These are phyloP conservation scores for Aurantiochytrium sp. DNA, from an alignment of 108 stramenopile genomes.

Conservation along the genomic window DNA sequence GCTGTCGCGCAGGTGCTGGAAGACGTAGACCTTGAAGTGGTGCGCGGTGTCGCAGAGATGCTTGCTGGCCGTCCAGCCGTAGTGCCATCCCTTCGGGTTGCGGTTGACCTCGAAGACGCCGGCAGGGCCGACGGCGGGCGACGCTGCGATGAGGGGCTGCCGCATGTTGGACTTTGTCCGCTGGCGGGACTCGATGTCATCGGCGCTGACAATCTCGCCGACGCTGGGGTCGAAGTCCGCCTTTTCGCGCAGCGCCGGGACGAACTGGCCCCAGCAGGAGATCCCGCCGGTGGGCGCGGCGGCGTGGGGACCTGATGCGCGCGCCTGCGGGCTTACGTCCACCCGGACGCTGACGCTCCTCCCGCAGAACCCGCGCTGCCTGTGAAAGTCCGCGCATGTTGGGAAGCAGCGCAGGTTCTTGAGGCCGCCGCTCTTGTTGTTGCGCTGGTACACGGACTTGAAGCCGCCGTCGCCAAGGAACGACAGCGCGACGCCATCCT, in stretches of 20 bases:
- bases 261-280: not conserved
- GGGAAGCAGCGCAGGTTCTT: conserved; percentile 14
- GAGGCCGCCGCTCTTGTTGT: not conserved
- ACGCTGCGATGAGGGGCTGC: not conserved
- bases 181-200: not conserved
- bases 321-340: not conserved
- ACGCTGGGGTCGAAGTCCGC: not conserved
- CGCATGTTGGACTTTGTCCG: not conserved
- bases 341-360: not conserved
- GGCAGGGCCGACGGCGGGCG: not conserved
- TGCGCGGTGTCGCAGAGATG: not conserved
- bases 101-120: not conserved
- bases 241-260: not conserved
- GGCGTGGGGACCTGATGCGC: too few relatives aligned
- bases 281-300: not conserved
- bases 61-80: not conserved
- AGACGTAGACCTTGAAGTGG: not conserved
- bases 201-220: not conserved
- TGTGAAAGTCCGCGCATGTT: not conserved
- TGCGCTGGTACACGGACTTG: not conserved
- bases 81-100: not conserved
- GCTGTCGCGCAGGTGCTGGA: not conserved
- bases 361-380: not conserved
- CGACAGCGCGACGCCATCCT: too few relatives aligned
- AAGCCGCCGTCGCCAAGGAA: not conserved